Conservation (phyloP, 129 eudicot species). For the Pulicaria dysenterica region DNA sequence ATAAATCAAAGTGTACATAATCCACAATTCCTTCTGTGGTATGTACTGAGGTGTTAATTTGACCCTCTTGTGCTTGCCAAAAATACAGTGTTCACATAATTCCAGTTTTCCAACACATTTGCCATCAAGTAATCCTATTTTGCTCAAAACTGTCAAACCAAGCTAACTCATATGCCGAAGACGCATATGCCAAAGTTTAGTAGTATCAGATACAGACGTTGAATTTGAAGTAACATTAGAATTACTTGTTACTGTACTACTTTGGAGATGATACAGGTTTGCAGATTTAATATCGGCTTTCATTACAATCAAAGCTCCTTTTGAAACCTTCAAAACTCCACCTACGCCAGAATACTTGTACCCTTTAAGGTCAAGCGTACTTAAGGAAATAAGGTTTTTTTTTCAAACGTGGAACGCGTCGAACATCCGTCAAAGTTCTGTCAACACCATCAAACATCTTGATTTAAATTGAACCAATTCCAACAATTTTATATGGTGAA, state of each 20-base stretch:
- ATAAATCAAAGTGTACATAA: constrained; percentile 25
- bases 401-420: constrained; percentile 17
- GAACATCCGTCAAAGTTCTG: background rate
- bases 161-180: constrained; percentile 34
- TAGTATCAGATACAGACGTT: background rate
- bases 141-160: constrained; percentile 12
- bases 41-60: background rate
- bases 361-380: constrained; percentile 22
- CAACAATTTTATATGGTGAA: constrained; percentile 15
- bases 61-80: constrained; percentile 30
- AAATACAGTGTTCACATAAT: constrained; percentile 32
- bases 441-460: constrained; percentile 22
- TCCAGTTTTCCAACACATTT: background rate
- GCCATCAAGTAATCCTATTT: constrained; percentile 3
- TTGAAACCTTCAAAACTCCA: constrained; percentile 18
- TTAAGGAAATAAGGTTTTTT: constrained; percentile 11
- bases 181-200: constrained; percentile 31
- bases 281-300: background rate
- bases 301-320: constrained; percentile 19
- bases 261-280: constrained; percentile 12
- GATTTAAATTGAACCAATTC: constrained; percentile 17
- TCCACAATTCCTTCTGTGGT: constrained; percentile 11
- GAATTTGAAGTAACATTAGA: background rate
- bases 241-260: constrained; percentile 16
- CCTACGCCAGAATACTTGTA: background rate